phyloP scores from a whole-genome alignment of 2,329 filamentous ascomycete genomes.

The Fusarium chaquense region DNA sequence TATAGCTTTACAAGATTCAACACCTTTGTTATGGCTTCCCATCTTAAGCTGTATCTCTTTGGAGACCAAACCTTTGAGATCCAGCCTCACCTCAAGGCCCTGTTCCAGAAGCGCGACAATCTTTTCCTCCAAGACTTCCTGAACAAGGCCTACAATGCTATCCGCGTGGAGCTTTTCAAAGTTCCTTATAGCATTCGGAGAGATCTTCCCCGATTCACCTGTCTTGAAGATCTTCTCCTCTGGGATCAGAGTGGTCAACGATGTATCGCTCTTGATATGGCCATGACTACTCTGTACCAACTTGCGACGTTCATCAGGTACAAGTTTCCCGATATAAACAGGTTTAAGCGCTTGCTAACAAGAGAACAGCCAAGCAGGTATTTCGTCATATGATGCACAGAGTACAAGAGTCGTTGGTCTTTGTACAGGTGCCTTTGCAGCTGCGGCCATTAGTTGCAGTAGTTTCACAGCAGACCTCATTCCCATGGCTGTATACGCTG shows the following conservation, averaged over 20 bases:
- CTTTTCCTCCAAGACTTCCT: constrained; percentile 40
- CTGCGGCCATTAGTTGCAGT: constrained; percentile 39
- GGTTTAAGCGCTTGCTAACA: fast-evolving
- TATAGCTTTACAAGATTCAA: constrained; percentile 34
- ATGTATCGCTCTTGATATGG: constrained; percentile 41
- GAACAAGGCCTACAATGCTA: constrained; percentile 32
- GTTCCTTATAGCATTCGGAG: constrained; percentile 27
- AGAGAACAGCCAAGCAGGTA: constrained; percentile 1
- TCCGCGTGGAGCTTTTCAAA: constrained; percentile 33
- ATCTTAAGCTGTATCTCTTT: constrained; percentile 36
- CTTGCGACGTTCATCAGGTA: constrained; percentile 39
- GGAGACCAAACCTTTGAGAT: constrained; percentile 41
- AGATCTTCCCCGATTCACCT: constrained; percentile 38
- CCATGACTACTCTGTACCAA: constrained; percentile 39
- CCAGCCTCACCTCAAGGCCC: constrained; percentile 26
- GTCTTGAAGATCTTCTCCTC: constrained; percentile 33
- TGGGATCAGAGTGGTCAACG: constrained; percentile 37
- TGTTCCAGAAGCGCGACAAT: constrained; percentile 40
- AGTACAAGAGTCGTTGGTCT: constrained; percentile 35
- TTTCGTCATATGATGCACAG: constrained; percentile 36
- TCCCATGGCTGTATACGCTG: constrained; percentile 28
- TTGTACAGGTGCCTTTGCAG: constrained; percentile 40
- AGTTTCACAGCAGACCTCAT: constrained; percentile 38
- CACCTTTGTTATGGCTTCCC: constrained; percentile 32
- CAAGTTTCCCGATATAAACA: not conserved